Conservation (phyloP, 2,329 filamentous ascomycete genomes). For the Fusarium sp. region DNA sequence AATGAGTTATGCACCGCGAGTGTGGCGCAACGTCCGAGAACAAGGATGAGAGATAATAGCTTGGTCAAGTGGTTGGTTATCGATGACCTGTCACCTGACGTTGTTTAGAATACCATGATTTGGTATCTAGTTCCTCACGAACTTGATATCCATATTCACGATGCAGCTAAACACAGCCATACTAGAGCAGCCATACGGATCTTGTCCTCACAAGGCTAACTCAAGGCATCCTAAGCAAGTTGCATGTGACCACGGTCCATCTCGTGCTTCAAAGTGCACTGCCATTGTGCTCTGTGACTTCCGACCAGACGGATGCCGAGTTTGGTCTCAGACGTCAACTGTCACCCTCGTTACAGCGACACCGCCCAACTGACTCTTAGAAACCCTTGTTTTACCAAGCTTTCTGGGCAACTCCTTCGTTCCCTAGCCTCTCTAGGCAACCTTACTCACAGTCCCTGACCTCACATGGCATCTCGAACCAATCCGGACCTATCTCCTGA, state of each 20-base stretch:
- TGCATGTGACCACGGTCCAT: slow-evolving; percentile 8
- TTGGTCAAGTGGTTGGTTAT: slow-evolving; percentile 6
- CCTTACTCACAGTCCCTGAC: slow-evolving; percentile 13
- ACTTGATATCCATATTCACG: slow-evolving; percentile 24
- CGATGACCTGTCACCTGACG: slow-evolving; percentile 11
- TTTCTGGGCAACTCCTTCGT: slow-evolving; percentile 3
- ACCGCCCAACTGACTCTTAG: slow-evolving; percentile 5
- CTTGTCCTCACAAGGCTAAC: slow-evolving; percentile 6
- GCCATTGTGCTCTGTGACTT: slow-evolving; percentile 24
- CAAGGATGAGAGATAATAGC: slow-evolving; percentile 9
- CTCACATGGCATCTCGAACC: slow-evolving; percentile 16
- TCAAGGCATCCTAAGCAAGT: slow-evolving; percentile 11
- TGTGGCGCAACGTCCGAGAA: slow-evolving; percentile 15
- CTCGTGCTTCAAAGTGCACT: slow-evolving; percentile 28
- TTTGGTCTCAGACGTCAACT: slow-evolving; percentile 5
- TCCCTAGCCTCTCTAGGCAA: slow-evolving; percentile 17
- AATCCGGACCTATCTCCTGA: slow-evolving; percentile 20
- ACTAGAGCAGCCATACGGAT: slow-evolving; percentile 15
- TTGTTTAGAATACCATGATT: slow-evolving; percentile 23
- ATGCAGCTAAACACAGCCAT: slow-evolving; percentile 24
- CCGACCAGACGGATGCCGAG: slow-evolving; percentile 14
- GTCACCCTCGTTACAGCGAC: slow-evolving; percentile 2
- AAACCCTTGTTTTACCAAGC: slow-evolving; percentile 6
- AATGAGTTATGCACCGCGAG: slow-evolving; percentile 14
- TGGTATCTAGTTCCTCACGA: slow-evolving; percentile 13